Percentiles rank a stretch among this genome's conserved stretches.
Conservation (phyloP, 257 asterid species). For the Jaltomata sinuosa region DNA sequence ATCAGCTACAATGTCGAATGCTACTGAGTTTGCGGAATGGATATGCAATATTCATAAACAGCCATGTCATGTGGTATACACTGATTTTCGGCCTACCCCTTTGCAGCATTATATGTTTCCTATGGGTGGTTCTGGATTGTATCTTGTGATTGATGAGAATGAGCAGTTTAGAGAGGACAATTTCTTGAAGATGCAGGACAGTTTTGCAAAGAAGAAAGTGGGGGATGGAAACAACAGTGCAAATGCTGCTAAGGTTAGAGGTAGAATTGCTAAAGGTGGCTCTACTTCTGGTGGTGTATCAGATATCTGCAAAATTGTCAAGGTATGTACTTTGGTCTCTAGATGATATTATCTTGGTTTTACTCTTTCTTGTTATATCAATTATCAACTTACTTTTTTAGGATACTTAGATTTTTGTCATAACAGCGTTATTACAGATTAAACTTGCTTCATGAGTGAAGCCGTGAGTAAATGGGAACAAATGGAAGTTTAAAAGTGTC, state of each 20-base stretch:
- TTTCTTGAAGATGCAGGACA: slow-evolving; percentile 76
- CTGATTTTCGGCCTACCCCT: slow-evolving; percentile 97
- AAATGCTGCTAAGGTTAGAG: slow-evolving; percentile 42
- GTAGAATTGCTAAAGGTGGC: slow-evolving; percentile 74
- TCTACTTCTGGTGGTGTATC: slow-evolving; percentile 69
- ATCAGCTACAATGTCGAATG: slow-evolving; percentile 98
- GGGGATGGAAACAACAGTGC: slow-evolving; percentile 44
- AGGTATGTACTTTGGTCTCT: slow-evolving; percentile 36
- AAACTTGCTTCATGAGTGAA: background rate
- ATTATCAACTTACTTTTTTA: background rate
- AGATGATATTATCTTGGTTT: background rate
- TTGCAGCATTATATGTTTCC: slow-evolving; percentile 95
- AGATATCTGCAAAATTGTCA: slow-evolving; percentile 87
- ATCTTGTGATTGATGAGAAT: slow-evolving; percentile 91
- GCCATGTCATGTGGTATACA: slow-evolving; percentile 96
- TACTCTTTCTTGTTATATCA: background rate
- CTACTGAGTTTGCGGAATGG: slow-evolving; percentile 98
- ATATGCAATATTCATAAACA: slow-evolving; percentile 88
- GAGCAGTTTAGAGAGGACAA: slow-evolving; percentile 92
- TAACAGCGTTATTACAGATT: background rate
- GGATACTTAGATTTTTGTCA: background rate
- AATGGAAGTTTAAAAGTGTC: no score
- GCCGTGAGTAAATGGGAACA: background rate
- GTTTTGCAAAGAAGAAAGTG: slow-evolving; percentile 46
- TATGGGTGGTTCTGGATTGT: slow-evolving; percentile 86